A percentile compares a stretch with the other conserved stretches of the same genome.
phyloP scores from a whole-genome alignment of 305 asterid genomes.

The Petunia hybrid region DNA sequence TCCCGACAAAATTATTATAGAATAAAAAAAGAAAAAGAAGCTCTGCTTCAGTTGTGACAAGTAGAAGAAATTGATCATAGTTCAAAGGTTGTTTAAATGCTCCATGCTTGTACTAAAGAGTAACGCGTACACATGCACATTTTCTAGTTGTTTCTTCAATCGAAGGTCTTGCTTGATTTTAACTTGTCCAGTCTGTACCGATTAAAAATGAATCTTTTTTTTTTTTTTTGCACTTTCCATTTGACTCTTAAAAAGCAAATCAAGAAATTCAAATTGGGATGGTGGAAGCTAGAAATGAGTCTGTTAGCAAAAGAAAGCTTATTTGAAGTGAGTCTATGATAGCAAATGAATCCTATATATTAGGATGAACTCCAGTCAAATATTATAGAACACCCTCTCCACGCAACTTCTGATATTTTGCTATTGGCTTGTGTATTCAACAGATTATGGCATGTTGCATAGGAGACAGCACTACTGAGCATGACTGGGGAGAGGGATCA shows the following conservation, averaged over 20 bases:
- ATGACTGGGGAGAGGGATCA: constrained; percentile 85
- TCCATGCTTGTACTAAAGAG: constrained; percentile 10
- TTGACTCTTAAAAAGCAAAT: neutral
- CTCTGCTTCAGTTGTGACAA: neutral
- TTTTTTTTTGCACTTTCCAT: constrained; percentile 8
- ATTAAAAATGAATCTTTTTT: neutral
- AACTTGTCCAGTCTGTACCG: neutral
- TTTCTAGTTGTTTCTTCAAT: constrained; percentile 3
- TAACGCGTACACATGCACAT: neutral
- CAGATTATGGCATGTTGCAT: constrained; percentile 87
- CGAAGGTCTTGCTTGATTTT: neutral
- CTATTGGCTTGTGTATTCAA: constrained; percentile 48
- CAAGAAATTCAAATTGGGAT: constrained; percentile 4
- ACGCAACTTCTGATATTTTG: neutral
- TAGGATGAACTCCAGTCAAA: constrained; percentile 23
- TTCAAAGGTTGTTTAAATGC: neutral
- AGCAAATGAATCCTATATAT: neutral
- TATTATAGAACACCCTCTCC: neutral
- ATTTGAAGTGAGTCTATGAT: neutral
- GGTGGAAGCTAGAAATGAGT: neutral
- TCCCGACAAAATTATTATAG: neutral
- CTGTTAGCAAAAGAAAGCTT: neutral
- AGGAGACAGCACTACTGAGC: constrained; percentile 81
- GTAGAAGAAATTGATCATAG: too few species aligned
- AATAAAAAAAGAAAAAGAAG: neutral